phyloP scores from a whole-genome alignment of 2,329 filamentous ascomycete species.

The Tolypocladium guangdongense region DNA sequence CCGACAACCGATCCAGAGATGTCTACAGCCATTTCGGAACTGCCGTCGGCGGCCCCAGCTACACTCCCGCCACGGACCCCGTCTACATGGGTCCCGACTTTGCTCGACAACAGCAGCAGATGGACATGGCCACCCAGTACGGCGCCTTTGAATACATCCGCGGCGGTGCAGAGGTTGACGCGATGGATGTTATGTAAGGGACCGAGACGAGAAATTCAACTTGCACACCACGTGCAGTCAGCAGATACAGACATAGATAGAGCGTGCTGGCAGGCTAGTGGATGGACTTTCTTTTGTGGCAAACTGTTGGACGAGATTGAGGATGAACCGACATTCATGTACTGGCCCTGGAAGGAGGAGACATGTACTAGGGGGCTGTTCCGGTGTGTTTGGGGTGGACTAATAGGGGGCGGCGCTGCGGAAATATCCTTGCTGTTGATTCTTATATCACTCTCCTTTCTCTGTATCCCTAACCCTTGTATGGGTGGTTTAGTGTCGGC shows the following conservation, averaged over 20 bases:
- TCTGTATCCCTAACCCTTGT: not conserved
- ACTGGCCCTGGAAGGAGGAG: not conserved
- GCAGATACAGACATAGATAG: slow-evolving; percentile 7
- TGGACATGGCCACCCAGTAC: slow-evolving; percentile 59
- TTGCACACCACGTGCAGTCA: slow-evolving; percentile 2
- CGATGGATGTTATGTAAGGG: slow-evolving; percentile 34
- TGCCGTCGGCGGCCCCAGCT: slow-evolving; percentile 26
- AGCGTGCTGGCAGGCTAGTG: not conserved
- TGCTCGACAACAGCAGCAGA: slow-evolving; percentile 37
- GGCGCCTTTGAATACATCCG: slow-evolving; percentile 45
- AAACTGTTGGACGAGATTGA: not conserved
- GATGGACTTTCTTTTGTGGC: not conserved
- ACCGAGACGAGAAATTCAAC: not conserved
- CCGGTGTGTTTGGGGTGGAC: not conserved
- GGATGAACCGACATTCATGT: not conserved
- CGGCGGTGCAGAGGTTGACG: slow-evolving; percentile 33
- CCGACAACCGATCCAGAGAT: slow-evolving; percentile 25
- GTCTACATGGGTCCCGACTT: slow-evolving; percentile 46
- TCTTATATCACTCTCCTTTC: slow-evolving; percentile 1
- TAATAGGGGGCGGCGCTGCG: slow-evolving; percentile 4
- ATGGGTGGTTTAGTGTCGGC: slow-evolving; percentile 10
- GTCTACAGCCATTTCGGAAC: slow-evolving; percentile 34
- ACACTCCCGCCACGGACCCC: slow-evolving; percentile 53
- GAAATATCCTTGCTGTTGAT: slow-evolving; percentile 5
- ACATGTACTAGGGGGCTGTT: not conserved